Evolutionary conservation across 768 basidiomycete species (phyloP).

Genomic region (Mycena polygramma): DNA sequence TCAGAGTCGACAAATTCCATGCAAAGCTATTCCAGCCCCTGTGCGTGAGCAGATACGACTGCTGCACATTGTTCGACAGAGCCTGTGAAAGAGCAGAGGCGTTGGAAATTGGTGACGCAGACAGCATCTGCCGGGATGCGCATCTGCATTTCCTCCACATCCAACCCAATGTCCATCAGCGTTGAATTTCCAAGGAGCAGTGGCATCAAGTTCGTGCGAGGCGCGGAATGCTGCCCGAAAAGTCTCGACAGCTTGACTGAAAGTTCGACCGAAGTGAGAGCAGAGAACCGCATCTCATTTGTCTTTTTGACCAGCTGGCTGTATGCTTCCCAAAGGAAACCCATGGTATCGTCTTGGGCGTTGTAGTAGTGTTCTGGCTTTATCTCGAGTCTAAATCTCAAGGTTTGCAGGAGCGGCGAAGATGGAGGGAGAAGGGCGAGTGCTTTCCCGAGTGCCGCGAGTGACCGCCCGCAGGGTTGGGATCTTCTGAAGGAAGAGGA

Average conservation of each 20-base stretch:
- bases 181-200: neutral
- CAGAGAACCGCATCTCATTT: neutral
- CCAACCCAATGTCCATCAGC: neutral
- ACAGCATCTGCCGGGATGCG: neutral
- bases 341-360: neutral
- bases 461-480: neutral
- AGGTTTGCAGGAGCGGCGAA: neutral
- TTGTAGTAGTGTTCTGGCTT: neutral
- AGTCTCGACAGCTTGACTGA: neutral
- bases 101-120: neutral
- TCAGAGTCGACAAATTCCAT: too few species aligned
- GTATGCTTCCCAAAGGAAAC: neutral
- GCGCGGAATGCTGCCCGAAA: neutral
- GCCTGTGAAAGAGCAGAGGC: constrained; percentile 6
- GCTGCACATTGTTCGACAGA: neutral
- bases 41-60: neutral
- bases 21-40: neutral
- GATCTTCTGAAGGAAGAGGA: neutral
- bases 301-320: neutral
- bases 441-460: neutral
- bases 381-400: neutral
- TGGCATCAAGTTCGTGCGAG: neutral
- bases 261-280: neutral
- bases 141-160: neutral
- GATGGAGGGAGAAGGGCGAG: neutral